These are phyloP conservation scores for Sphenostylis stenocarpa DNA, from an alignment of 306 rosid species.

Conservation along the genomic window DNA sequence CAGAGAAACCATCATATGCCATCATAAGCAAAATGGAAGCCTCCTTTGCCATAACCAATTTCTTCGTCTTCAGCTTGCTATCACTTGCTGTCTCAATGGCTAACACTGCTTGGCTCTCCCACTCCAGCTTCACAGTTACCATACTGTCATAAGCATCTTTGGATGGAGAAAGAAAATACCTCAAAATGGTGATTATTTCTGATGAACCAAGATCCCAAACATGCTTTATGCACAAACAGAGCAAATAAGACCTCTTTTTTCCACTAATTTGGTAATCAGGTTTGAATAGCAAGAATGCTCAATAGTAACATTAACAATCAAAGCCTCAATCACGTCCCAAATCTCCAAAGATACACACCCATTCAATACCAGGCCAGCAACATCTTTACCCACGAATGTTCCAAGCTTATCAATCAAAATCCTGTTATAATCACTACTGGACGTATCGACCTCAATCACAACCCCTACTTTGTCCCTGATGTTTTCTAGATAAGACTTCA, in stretches of 20 bases:
- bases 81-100: conserved; percentile 58
- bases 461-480: conserved; percentile 45
- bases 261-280: conserved; percentile 53
- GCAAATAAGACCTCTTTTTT: conserved; percentile 60
- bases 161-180: conserved; percentile 64
- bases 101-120: conserved; percentile 71
- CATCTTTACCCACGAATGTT: conserved; percentile 47
- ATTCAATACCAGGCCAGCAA: conserved; percentile 64
- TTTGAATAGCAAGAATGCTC: conserved; percentile 48
- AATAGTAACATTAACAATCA: conserved; percentile 58
- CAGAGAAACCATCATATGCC: conserved; percentile 73
- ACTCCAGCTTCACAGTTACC: conserved; percentile 64
- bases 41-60: conserved; percentile 54
- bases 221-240: conserved; percentile 67
- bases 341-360: conserved; percentile 60
- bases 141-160: conserved; percentile 45
- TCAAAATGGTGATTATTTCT: conserved; percentile 64
- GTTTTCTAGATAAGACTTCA: conserved; percentile 58
- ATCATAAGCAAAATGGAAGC: conserved; percentile 79
- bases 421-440: conserved; percentile 35
- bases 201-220: conserved; percentile 60
- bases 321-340: conserved; percentile 72
- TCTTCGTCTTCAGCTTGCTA: conserved; percentile 39
- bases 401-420: conserved; percentile 56
- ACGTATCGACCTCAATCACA: conserved; percentile 39